Evolutionary conservation across 257 asterid species (phyloP).

Genomic region (Verbena officinalis): DNA sequence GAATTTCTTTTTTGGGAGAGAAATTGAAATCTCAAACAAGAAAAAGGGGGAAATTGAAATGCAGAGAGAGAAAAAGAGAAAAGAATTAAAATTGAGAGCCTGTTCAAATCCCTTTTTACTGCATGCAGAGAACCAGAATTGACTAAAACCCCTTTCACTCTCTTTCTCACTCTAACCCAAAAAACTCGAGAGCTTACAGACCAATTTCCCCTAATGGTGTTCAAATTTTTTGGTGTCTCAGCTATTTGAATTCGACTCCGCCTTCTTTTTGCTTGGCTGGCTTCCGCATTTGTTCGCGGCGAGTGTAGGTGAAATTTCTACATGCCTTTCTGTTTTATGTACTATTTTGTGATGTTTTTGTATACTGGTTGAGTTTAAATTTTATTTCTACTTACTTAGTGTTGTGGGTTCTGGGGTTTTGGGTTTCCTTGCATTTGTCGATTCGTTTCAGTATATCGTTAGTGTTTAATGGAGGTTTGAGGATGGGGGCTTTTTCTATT

Average conservation of each 20-base stretch:
- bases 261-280: constrained; percentile 2
- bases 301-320: constrained; percentile 13
- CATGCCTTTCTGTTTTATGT: neutral
- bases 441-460: neutral
- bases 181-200: constrained; percentile 1
- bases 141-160: constrained; percentile 33
- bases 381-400: neutral
- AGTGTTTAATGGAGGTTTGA: constrained; percentile 1
- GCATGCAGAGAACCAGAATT: constrained; percentile 27
- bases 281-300: neutral
- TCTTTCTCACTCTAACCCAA: constrained; percentile 26
- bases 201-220: constrained; percentile 6
- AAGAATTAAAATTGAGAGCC: constrained; percentile 18
- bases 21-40: no score
- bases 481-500: neutral
- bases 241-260: constrained; percentile 26
- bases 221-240: neutral
- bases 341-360: constrained; percentile 16
- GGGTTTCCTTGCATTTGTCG: neutral
- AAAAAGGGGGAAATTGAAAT: constrained; percentile 4
- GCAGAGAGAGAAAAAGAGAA: neutral
- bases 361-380: neutral
- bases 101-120: constrained; percentile 11
- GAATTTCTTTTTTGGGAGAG: no score
- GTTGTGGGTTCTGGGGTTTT: constrained; percentile 17